A percentile compares a stretch with the other conserved stretches of the same genome.
Conservation (phyloP, 1,284 basidiomycete species). For the Ceratobasidium sp. region DNA sequence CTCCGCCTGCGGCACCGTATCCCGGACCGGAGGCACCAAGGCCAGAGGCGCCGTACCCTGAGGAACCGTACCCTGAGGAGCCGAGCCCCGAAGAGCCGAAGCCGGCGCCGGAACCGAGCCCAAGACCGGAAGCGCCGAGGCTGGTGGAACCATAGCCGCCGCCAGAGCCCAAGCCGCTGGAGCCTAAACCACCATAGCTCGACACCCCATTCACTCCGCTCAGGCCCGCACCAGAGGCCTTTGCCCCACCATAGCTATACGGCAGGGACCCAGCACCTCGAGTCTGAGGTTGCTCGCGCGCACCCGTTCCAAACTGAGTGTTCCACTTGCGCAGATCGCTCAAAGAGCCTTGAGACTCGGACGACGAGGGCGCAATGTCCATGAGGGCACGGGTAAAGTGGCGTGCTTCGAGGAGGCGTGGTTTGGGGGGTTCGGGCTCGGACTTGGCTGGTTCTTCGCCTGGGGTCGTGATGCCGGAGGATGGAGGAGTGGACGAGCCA, state of each 20-base stretch:
- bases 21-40: not conserved
- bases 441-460: conserved; percentile 16
- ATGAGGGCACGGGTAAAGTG: conserved; percentile 86
- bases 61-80: not conserved
- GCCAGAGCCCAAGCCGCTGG: not conserved
- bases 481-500: not conserved
- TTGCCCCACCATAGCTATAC: not conserved
- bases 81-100: not conserved
- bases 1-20: not conserved
- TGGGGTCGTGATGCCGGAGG: conserved; percentile 43
- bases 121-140: conserved; percentile 5
- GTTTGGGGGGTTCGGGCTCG: conserved; percentile 41
- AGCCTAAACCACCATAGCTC: not conserved
- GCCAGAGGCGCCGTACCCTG: not conserved
- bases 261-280: conserved; percentile 1
- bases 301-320: conserved; percentile 84
- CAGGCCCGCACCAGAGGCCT: not conserved
- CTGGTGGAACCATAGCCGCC: not conserved
- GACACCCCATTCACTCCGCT: not conserved
- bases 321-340: conserved; percentile 91
- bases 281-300: not conserved
- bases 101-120: not conserved
- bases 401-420: conserved; percentile 66
- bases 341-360: conserved; percentile 83
- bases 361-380: conserved; percentile 88